phyloP scores from a whole-genome alignment of 2,329 filamentous ascomycete genomes.

The Sphaerulina populicola region DNA sequence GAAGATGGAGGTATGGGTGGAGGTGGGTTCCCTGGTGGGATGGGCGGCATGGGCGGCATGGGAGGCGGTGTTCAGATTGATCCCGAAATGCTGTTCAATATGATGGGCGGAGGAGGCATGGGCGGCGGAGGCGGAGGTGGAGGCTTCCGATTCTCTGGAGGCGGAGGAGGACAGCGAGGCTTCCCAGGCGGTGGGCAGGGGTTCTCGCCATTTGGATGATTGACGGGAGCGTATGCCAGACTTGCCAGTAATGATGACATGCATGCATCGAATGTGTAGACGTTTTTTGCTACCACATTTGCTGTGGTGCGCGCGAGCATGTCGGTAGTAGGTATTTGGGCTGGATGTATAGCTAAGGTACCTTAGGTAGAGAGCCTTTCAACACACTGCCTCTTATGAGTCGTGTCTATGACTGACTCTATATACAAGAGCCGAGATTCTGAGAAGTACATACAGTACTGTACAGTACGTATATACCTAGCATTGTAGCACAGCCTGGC shows the following conservation, averaged over 20 bases:
- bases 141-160: slow-evolving; percentile 21
- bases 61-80: slow-evolving; percentile 52
- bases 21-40: slow-evolving; percentile 40
- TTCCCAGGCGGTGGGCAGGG: slow-evolving; percentile 12
- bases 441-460: no score
- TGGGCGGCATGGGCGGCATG: slow-evolving; percentile 32
- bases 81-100: slow-evolving; percentile 71
- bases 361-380: no score
- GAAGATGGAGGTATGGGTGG: slow-evolving; percentile 44
- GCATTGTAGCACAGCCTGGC: no score
- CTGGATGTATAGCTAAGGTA: not conserved
- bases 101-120: slow-evolving; percentile 61
- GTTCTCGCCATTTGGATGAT: slow-evolving; percentile 18
- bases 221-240: not conserved
- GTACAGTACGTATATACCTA: no score
- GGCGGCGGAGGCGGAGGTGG: slow-evolving; percentile 45
- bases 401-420: no score
- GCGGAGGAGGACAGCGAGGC: slow-evolving; percentile 13
- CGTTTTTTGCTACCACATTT: not conserved
- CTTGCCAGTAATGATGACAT: not conserved
- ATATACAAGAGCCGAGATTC: no score
- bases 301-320: no score
- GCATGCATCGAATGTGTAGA: no score
- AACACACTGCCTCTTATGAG: not conserved
- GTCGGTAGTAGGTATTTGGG: no score